Percentiles rank a stretch among this genome's conserved stretches.
Evolutionary conservation across 2,329 filamentous ascomycete species (phyloP).

Genomic region (Trichothecium sympodiale): DNA sequence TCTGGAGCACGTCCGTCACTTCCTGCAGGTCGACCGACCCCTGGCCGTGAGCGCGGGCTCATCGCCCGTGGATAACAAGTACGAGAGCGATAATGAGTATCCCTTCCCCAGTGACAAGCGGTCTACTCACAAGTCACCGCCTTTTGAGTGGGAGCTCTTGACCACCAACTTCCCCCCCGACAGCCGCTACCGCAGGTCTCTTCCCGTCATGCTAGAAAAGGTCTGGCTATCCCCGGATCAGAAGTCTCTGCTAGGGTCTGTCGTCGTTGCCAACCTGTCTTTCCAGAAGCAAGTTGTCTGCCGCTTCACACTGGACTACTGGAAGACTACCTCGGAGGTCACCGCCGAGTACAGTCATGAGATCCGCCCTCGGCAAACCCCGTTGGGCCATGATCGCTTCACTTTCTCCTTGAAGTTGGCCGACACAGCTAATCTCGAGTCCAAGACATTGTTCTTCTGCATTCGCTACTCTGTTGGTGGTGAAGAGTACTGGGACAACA

Average conservation of each 20-base stretch:
- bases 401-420: constrained; percentile 89
- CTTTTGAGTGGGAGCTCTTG: constrained; percentile 79
- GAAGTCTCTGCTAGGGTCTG: constrained; percentile 71
- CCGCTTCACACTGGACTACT: constrained; percentile 93
- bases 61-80: constrained; percentile 74
- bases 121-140: constrained; percentile 28
- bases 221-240: constrained; percentile 83
- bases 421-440: constrained; percentile 82
- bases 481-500: constrained; percentile 93
- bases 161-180: constrained; percentile 68
- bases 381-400: constrained; percentile 73
- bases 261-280: constrained; percentile 77
- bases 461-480: constrained; percentile 78
- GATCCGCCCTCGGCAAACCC: constrained; percentile 53
- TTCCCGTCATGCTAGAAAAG: constrained; percentile 71
- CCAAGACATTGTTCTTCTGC: constrained; percentile 88
- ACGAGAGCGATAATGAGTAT: constrained; percentile 82
- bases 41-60: constrained; percentile 93
- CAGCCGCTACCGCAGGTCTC: constrained; percentile 48
- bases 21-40: constrained; percentile 84
- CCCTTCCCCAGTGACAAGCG: constrained; percentile 54
- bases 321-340: constrained; percentile 96
- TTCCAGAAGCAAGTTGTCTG: constrained; percentile 86
- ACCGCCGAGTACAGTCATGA: constrained; percentile 78
- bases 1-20: constrained; percentile 91